phyloP scores from a whole-genome alignment of 805 yeast genomes.

The Sungouiella blattae region DNA sequence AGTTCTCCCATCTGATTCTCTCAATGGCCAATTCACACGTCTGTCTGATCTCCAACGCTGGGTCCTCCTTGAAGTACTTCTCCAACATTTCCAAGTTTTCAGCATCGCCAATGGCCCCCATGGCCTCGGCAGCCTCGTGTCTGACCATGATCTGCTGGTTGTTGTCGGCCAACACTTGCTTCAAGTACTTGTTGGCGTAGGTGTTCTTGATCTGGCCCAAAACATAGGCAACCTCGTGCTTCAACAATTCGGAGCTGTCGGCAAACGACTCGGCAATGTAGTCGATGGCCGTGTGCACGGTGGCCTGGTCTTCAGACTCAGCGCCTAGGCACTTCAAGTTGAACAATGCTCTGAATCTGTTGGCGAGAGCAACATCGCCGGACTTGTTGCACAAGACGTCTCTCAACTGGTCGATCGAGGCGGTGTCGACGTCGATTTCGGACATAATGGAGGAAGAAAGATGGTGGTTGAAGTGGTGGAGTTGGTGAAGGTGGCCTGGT shows the following conservation, averaged over 20 bases:
- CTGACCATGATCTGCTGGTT: conserved; percentile 93
- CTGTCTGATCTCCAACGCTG: conserved; percentile 84
- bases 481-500: no score
- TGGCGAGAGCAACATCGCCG: conserved; percentile 74
- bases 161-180: conserved; percentile 62
- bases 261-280: conserved; percentile 82
- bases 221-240: conserved; percentile 97
- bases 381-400: conserved; percentile 62
- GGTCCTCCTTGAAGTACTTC: conserved; percentile 67
- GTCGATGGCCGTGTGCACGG: conserved; percentile 66
- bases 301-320: conserved; percentile 51
- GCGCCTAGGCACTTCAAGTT: conserved; percentile 83
- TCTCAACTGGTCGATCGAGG: conserved; percentile 61
- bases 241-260: conserved; percentile 82
- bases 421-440: conserved; percentile 40
- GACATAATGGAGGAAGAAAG: no score
- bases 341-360: conserved; percentile 91
- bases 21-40: conserved; percentile 97
- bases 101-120: conserved; percentile 89
- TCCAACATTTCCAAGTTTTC: conserved; percentile 66
- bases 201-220: conserved; percentile 91
- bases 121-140: conserved; percentile 98
- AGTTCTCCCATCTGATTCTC: conserved; percentile 88
- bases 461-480: no score
- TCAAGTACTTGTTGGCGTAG: conserved; percentile 70